Conservation (phyloP, 306 rosid species). For the Abrus precatorius region DNA sequence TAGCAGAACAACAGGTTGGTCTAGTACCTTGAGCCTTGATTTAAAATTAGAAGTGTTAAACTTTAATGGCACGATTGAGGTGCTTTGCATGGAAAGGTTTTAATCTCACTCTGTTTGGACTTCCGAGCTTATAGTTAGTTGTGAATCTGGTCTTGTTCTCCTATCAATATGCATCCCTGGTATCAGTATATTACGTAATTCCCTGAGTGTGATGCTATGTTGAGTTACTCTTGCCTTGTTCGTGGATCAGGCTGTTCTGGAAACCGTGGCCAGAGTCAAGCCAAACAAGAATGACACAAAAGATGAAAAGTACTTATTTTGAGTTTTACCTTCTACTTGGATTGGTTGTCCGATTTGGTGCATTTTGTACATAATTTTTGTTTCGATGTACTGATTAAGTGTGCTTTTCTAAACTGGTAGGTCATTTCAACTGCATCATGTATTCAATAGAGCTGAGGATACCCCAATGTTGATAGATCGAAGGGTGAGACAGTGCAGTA, state of each 20-base stretch:
- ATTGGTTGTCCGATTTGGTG: slow-evolving; percentile 26
- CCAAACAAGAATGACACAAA: slow-evolving; percentile 94
- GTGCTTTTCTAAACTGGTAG: slow-evolving; percentile 52
- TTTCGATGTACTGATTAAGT: slow-evolving; percentile 26
- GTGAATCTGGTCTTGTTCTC: slow-evolving; percentile 27
- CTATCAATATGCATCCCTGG: slow-evolving; percentile 14
- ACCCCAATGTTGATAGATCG: slow-evolving; percentile 97
- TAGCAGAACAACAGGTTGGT: slow-evolving; percentile 98
- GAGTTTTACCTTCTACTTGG: slow-evolving; percentile 35
- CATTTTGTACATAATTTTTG: slow-evolving; percentile 19
- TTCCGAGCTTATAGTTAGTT: slow-evolving; percentile 25
- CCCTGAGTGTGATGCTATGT: slow-evolving; percentile 19
- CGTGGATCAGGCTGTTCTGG: slow-evolving; percentile 89
- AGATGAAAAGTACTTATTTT: slow-evolving; percentile 86
- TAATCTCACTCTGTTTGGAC: slow-evolving; percentile 7
- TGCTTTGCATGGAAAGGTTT: not conserved
- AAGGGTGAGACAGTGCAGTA: slow-evolving; percentile 67
- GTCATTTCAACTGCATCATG: slow-evolving; percentile 82
- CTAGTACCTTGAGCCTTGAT: slow-evolving; percentile 31
- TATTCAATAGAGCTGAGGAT: slow-evolving; percentile 90
- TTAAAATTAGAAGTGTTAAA: slow-evolving; percentile 21
- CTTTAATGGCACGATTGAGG: slow-evolving; percentile 36
- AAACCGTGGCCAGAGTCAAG: slow-evolving; percentile 98
- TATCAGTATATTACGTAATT: slow-evolving; percentile 10
- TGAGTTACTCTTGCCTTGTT: slow-evolving; percentile 52